Evolutionary conservation across 2,329 filamentous ascomycete genomes (phyloP).

Genomic region (Penicillium sclerotigenum): DNA sequence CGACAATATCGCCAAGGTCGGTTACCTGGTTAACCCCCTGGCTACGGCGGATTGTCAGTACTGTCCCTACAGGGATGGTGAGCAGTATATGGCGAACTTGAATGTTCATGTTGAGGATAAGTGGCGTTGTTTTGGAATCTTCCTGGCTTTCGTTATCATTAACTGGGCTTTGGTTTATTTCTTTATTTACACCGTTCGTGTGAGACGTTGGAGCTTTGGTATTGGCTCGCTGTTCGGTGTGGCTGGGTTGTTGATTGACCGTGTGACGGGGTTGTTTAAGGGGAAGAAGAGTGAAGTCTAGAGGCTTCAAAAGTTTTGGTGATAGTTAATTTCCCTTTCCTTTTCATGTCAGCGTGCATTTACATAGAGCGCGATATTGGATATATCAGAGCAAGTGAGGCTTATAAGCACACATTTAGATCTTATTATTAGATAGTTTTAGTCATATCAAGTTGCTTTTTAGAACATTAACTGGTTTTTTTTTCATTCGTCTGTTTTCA

Average conservation of each 20-base stretch:
- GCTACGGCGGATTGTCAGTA: constrained; percentile 63
- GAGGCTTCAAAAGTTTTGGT: constrained; percentile 11
- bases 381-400: neutral
- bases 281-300: constrained; percentile 18
- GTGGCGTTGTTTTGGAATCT: constrained; percentile 71
- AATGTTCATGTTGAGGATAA: constrained; percentile 59
- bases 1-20: constrained; percentile 45
- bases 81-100: constrained; percentile 62
- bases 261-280: constrained; percentile 28
- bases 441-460: neutral
- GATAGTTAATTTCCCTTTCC: neutral
- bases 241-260: constrained; percentile 43
- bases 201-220: constrained; percentile 69
- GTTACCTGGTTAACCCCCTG: constrained; percentile 62
- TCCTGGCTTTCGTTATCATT: constrained; percentile 65
- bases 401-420: neutral
- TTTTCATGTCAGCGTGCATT: constrained; percentile 17
- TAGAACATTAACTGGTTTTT: neutral
- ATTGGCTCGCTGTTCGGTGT: constrained; percentile 56
- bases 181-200: constrained; percentile 70
- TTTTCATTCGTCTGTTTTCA: neutral
- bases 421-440: neutral
- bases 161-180: constrained; percentile 74
- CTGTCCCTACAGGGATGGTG: constrained; percentile 64
- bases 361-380: constrained; percentile 17